Base-by-base conservation (phyloP, 148 eudicot genomes). In the Limonium bicolor region DNA sequence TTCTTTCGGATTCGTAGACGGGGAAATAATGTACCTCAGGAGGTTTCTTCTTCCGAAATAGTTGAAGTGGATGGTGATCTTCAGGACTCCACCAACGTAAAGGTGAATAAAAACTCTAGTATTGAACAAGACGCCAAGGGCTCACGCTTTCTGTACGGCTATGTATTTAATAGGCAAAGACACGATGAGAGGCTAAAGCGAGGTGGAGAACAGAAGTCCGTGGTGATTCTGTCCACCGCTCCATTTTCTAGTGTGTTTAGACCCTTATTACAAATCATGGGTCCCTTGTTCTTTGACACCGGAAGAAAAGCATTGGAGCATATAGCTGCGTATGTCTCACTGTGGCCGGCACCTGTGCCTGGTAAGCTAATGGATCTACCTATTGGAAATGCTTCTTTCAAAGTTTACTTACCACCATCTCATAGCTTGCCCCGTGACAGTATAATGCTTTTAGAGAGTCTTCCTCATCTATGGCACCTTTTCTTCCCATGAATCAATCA, bases 191-290 rank as follows among this genome's bases (percentile, higher is more conserved):
- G 80, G 74, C 80, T 90, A 26, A 84, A 78, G 68, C 71, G 97
- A 45, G 97, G 97, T 27, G 97, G 97, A 36, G 97, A 90, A 41
- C 97, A 90, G 58, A 84, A 84, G 56, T 90, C 97, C 10, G 95
- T 90, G 42, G 95, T 90, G 41, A 84, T 90, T 53, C 61, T 90
- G 48, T 90, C 97, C 46, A 86, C 75, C 21, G 54, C 58, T 55
- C 97, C 97, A 6, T 84, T 74, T 58, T 77, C 85, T 40, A 68
- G 81, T 64, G 84, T 90, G 46, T 90, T 90, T 57, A 84, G 78
- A 57, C 95, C 97, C 36, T 42, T 90, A 57, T 55, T 84, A 40
- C 95, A 90, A 65, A 90, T 90, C 37, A 71, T 80, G 82, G 97
- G 93, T 59, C 95, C 97, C 35, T 59, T 90, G 63, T 90, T 70